Base-by-base conservation (phyloP, 805 yeast species). In the Kluyveromyces lactis region DNA sequence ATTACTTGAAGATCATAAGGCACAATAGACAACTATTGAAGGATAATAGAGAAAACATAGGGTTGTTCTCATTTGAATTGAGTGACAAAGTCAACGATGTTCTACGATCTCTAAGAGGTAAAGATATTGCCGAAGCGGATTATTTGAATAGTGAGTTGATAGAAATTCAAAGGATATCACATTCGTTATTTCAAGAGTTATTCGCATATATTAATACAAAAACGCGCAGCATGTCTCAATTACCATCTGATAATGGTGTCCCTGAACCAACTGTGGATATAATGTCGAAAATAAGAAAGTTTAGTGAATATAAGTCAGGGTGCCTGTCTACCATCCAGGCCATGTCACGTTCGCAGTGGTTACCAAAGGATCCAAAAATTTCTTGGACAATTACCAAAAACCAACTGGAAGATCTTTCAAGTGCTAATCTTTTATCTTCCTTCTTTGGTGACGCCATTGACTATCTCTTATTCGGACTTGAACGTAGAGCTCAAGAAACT, bases 361-460 rank as follows among this genome's bases (percentile, higher is more conserved):
- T 87, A 46, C 75, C 81, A 17, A 44, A 43, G 16, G 56, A 51
- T 2, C 55, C 54, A 33, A 60, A 55, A 26, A 50, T 42, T 7
- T 53, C 63, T 9, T 52, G 45, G 24, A 34, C 37, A 16, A 13
- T 34, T n/a, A n/a, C 27, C n/a, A 44, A 44, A 13, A 39, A 35
- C 4, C 44, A 45, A 12, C 33, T 38, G 16, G 40, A 29, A 17
- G 36, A 41, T 10, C 40, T 26, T 15, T 45, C 51, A 19, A 68
- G 78, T 1, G 62, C 65, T 18, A 72, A 70, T 41, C 59, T 82
- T 46, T 58, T 86, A 26, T 72, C 86, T 1, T 69, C 82, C 32
- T 89, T 73, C 52, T 72, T 77, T 44, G 73, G 87, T 38, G 97
- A 90, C 56, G 69, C 82, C 32, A 71, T 90, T 31, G 96, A 89